Evolutionary conservation across 805 yeast species (phyloP).

Genomic region (Ogataea naganishii): DNA sequence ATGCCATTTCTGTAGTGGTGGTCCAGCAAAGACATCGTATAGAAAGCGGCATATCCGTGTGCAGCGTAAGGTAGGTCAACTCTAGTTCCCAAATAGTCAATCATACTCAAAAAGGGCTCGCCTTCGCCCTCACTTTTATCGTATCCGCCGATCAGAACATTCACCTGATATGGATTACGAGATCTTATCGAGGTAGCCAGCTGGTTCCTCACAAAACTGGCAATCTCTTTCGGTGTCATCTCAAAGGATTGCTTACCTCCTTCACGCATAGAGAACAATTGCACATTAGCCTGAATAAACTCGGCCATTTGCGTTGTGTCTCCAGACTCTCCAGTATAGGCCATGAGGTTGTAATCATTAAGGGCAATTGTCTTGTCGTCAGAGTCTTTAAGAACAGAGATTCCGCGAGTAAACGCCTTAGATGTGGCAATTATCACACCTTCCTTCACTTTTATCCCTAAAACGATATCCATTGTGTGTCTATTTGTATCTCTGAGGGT

Average conservation of each 20-base stretch:
- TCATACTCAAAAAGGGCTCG: slow-evolving; percentile 70
- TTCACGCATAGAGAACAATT: slow-evolving; percentile 69
- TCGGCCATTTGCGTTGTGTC: slow-evolving; percentile 95
- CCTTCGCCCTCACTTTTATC: slow-evolving; percentile 29
- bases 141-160: slow-evolving; percentile 80
- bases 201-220: slow-evolving; percentile 81
- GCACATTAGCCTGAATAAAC: slow-evolving; percentile 86
- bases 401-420: slow-evolving; percentile 86
- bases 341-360: slow-evolving; percentile 72
- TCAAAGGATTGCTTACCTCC: slow-evolving; percentile 52
- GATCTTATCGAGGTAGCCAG: slow-evolving; percentile 84
- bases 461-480: slow-evolving; percentile 70
- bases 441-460: slow-evolving; percentile 79
- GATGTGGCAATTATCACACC: slow-evolving; percentile 89
- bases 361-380: slow-evolving; percentile 77
- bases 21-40: slow-evolving; percentile 82
- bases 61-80: slow-evolving; percentile 93
- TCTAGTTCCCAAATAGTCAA: slow-evolving; percentile 89
- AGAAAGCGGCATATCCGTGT: slow-evolving; percentile 97
- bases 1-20: slow-evolving; percentile 78
- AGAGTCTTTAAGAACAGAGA: slow-evolving; percentile 64
- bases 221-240: slow-evolving; percentile 76
- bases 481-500: no score
- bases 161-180: slow-evolving; percentile 93
- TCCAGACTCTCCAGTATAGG: slow-evolving; percentile 93